Conservation (phyloP, 2,329 filamentous ascomycete genomes). For the Conoideocrella luteorostrata region DNA sequence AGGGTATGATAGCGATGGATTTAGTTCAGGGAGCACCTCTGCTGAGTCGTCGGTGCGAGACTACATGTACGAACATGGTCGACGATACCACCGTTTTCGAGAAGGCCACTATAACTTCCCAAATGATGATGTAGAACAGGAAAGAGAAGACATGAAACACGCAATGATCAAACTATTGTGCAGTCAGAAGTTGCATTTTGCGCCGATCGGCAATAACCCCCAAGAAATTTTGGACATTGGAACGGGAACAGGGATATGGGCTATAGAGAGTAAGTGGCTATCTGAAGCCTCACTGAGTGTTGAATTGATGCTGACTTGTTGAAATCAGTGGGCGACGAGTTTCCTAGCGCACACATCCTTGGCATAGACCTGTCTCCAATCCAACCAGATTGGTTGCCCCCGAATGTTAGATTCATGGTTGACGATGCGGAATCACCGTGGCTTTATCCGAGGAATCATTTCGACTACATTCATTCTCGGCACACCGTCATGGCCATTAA, state of each 20-base stretch:
- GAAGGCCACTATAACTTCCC: slow-evolving; percentile 52
- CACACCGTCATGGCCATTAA: slow-evolving; percentile 50
- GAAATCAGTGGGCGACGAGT: slow-evolving; percentile 38
- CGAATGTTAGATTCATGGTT: slow-evolving; percentile 49
- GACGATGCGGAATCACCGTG: slow-evolving; percentile 53
- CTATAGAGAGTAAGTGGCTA: slow-evolving; percentile 41
- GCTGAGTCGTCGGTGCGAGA: slow-evolving; percentile 37
- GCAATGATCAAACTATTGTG: slow-evolving; percentile 43
- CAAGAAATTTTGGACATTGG: slow-evolving; percentile 51
- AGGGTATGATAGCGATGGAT: slow-evolving; percentile 31
- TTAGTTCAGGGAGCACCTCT: slow-evolving; percentile 31
- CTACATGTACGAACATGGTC: slow-evolving; percentile 51
- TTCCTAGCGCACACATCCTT: slow-evolving; percentile 35
- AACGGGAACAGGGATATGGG: slow-evolving; percentile 54
- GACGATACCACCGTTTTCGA: slow-evolving; percentile 50
- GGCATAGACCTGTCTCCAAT: slow-evolving; percentile 43
- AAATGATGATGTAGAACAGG: slow-evolving; percentile 54
- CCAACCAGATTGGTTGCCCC: slow-evolving; percentile 45
- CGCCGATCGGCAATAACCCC: slow-evolving; percentile 40
- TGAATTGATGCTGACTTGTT: background rate
- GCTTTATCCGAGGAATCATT: slow-evolving; percentile 47
- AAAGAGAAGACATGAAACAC: slow-evolving; percentile 52
- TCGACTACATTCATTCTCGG: slow-evolving; percentile 56
- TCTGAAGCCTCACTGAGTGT: background rate
- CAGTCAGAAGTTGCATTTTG: slow-evolving; percentile 43